A percentile compares a stretch with the other conserved stretches of the same genome.
Evolutionary conservation across 2,329 filamentous ascomycete genomes (phyloP).

Genomic region (Cladophialophora exuberans): DNA sequence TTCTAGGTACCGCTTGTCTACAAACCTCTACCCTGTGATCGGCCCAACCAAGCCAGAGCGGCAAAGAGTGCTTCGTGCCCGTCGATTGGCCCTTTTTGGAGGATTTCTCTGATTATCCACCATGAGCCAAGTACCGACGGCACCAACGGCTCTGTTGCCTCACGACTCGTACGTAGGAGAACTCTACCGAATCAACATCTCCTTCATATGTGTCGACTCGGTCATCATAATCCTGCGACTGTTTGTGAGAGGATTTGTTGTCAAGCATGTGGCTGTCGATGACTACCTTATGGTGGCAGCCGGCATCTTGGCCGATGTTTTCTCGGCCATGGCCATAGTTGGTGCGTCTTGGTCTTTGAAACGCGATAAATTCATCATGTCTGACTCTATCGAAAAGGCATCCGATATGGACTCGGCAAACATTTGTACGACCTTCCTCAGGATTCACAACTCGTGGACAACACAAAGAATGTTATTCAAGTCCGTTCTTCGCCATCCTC

Average conservation of each 20-base stretch:
- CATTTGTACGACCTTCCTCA: slow-evolving; percentile 37
- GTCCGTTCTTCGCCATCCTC: slow-evolving; percentile 15
- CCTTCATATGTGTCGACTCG: slow-evolving; percentile 28
- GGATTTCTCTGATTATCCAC: neutral
- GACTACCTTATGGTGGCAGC: slow-evolving; percentile 32
- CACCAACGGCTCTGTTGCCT: slow-evolving; percentile 19
- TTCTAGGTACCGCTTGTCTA: neutral
- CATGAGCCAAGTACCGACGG: slow-evolving; percentile 24
- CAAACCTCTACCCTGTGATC: neutral
- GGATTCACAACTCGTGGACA: slow-evolving; percentile 25
- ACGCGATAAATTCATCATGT: neutral
- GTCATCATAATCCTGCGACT: slow-evolving; percentile 26
- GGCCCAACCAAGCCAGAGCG: neutral
- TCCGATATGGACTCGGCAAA: slow-evolving; percentile 38
- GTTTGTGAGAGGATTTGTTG: slow-evolving; percentile 27
- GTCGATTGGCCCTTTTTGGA: slow-evolving; percentile 1
- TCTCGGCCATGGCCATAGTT: slow-evolving; percentile 30
- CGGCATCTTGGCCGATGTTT: slow-evolving; percentile 27
- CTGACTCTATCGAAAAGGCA: slow-evolving; percentile 17
- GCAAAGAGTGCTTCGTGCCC: neutral
- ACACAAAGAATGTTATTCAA: slow-evolving; percentile 32
- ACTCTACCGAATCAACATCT: slow-evolving; percentile 26
- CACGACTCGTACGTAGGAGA: slow-evolving; percentile 27
- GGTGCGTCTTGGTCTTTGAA: slow-evolving; percentile 14
- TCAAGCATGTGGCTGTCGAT: slow-evolving; percentile 30